These are phyloP conservation scores for Aspergillus ibericus DNA, from an alignment of 2,329 filamentous ascomycete genomes.

Conservation along the genomic window DNA sequence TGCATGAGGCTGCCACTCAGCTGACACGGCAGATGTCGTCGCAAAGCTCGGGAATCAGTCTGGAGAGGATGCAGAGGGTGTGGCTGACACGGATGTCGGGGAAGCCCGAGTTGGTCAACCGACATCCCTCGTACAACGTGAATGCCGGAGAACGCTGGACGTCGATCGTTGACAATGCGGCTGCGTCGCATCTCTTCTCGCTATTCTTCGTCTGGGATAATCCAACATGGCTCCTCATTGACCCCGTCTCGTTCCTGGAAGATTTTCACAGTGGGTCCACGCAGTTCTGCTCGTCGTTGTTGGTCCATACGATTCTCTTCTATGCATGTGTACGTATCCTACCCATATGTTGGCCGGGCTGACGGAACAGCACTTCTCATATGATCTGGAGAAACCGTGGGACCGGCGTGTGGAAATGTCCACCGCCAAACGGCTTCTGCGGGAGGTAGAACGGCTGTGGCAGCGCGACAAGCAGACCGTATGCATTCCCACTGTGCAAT, in stretches of 20 bases:
- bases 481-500: not conserved
- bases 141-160: not conserved
- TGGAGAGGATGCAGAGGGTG: not conserved
- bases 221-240: not conserved
- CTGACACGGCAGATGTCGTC: not conserved
- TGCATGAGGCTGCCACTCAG: not conserved
- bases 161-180: not conserved
- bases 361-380: not conserved
- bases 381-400: constrained; percentile 3
- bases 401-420: constrained; percentile 1
- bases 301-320: constrained; percentile 2
- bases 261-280: constrained; percentile 1
- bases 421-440: not conserved
- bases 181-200: not conserved
- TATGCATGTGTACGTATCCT: constrained; percentile 5
- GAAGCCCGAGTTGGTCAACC: not conserved
- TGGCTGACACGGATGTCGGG: constrained; percentile 2
- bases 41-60: not conserved
- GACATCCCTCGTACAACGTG: not conserved
- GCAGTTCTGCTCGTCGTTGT: not conserved
- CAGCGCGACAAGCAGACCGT: not conserved
- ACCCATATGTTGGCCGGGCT: not conserved
- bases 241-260: not conserved
- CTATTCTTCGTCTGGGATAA: constrained; percentile 7
- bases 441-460: not conserved